Base-by-base conservation (phyloP, 2,329 filamentous ascomycete species). In the Thermothelomyces thermophilus region DNA sequence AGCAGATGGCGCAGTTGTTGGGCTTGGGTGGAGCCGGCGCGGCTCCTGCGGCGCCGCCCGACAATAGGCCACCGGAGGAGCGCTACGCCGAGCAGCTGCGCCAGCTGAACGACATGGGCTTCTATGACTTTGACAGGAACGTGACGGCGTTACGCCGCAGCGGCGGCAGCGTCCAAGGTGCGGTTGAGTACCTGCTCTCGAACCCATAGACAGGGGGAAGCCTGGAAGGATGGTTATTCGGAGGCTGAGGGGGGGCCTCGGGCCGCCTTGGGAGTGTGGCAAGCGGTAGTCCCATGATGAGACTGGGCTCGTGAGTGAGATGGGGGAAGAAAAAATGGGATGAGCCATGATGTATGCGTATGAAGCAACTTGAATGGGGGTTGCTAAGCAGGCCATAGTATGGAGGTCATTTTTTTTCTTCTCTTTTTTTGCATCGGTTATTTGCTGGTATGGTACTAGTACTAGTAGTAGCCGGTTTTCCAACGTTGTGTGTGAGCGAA, bases 101-200 rank as follows among this genome's bases (percentile, higher is more conserved):
- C 53, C 90, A 97, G 70, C 72, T 98, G 55, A 98, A 98, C 66
- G 93, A 97, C 58, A 98, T 98, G 93, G 93, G 93, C 3, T 98
- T 98, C 70, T 95, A 83, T 65, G 90, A 98, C 64, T 98, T 97
- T 63, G 91, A 98, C 46, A 75, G 87, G 59, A 98, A 98, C 60
- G 82, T 98, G 28, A 83, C 86, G 49, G 93, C 93, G 5, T 71
- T 98, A 62, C 79, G 91, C 67, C 80, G 91, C 62, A 88, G 87
- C 53, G 93, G 93, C 8, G 93, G 93, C 10, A 96, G 87, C 65
- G 93, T 97, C 35, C 90, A 97, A 66, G 93, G 91, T 10, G 93
- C 88, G 5, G 80, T 94, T 46, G 87, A 93, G 69, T 82, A 87
- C 62, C 70, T 94, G 49, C 68, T 87, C 13, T 54, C 52, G 5